Conservation (phyloP, 257 asterid species). For the Haberlea rhodopensis region DNA sequence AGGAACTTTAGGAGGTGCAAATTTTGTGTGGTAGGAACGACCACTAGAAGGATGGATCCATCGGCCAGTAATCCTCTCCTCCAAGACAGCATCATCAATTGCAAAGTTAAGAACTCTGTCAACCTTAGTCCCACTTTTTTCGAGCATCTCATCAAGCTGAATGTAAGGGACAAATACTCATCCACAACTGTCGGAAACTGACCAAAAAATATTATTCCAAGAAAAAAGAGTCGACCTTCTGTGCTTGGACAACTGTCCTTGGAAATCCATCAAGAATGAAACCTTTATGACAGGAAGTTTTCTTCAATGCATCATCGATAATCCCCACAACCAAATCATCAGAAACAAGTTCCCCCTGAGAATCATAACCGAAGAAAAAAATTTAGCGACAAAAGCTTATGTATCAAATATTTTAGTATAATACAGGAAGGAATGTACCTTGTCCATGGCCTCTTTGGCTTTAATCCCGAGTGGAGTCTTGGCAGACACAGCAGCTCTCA, state of each 20-base stretch:
- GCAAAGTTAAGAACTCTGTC: too few relatives aligned
- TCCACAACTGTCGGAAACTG: neutral
- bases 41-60: conserved; percentile 51
- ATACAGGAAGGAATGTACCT: too few relatives aligned
- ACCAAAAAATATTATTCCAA: conserved; percentile 1
- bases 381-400: conserved; percentile 1
- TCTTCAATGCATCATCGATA: conserved; percentile 86
- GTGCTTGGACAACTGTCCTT: too few relatives aligned
- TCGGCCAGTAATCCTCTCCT: too few relatives aligned
- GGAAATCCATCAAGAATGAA: conserved; percentile 98
- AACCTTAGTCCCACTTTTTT: conserved; percentile 74
- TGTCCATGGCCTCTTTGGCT: too few relatives aligned
- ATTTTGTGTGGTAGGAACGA: neutral
- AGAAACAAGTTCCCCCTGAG: too few relatives aligned
- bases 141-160: conserved; percentile 96
- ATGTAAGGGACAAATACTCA: conserved; percentile 9
- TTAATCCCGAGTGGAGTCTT: too few relatives aligned
- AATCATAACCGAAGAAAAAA: conserved; percentile 19
- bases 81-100: too few relatives aligned
- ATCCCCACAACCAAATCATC: too few relatives aligned
- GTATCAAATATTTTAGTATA: conserved; percentile 11
- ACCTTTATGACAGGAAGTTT: conserved; percentile 92
- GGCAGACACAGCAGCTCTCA: too few relatives aligned
- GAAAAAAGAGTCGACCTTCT: too few relatives aligned
- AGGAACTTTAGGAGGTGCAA: conserved; percentile 56